These are phyloP conservation scores for Eugenia klotzschiana DNA, from an alignment of 441 rosid species.

Conservation along the genomic window DNA sequence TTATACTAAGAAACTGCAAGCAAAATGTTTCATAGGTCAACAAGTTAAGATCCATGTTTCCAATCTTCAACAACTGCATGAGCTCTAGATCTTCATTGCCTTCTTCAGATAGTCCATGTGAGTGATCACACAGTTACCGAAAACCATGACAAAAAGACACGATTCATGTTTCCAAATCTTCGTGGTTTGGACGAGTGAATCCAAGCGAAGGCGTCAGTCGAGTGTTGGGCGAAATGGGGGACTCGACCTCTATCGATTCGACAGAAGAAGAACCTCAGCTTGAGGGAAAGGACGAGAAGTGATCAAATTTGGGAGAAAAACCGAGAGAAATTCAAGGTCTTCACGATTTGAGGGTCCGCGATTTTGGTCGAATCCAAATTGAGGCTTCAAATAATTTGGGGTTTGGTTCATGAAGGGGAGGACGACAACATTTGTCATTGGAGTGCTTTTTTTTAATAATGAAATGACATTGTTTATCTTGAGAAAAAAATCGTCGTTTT, in stretches of 20 bases:
- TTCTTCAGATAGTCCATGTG: slow-evolving; percentile 55
- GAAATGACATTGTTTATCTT: no score
- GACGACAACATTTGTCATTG: no score
- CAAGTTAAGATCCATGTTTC: neutral
- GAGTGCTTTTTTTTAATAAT: no score
- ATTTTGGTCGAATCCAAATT: neutral
- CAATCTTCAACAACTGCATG: neutral
- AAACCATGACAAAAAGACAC: slow-evolving; percentile 8
- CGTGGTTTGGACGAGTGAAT: neutral
- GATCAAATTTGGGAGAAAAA: no score
- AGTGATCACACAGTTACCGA: slow-evolving; percentile 34
- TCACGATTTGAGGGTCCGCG: no score
- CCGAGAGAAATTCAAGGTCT: no score
- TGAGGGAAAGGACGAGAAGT: no score
- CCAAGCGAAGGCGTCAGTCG: neutral
- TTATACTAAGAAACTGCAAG: neutral
- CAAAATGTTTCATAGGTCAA: neutral
- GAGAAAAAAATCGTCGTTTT: no score
- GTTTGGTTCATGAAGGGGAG: no score
- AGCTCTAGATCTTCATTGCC: slow-evolving; percentile 9
- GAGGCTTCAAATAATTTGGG: neutral
- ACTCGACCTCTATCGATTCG: neutral
- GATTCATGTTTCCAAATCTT: neutral
- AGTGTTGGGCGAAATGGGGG: neutral
- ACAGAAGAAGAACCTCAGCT: neutral